Evolutionary conservation across 257 asterid species (phyloP).

Genomic region (Buddleja alternifolia): DNA sequence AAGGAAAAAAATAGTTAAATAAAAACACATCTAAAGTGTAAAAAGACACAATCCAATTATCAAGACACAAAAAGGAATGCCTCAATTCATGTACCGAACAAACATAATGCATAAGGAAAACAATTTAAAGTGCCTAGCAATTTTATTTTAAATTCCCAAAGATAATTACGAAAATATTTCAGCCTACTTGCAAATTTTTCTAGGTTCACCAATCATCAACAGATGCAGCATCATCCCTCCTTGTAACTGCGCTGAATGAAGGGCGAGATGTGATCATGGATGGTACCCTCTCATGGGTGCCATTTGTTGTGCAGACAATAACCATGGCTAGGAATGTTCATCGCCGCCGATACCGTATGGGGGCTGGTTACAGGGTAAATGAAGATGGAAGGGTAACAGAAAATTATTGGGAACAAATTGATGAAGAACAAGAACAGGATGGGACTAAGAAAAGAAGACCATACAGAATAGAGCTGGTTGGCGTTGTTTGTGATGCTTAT

Average conservation of each 20-base stretch:
- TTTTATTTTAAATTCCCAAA: background rate
- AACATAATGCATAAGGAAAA: background rate
- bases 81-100: background rate
- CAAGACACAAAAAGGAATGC: background rate
- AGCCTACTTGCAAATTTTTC: constrained; percentile 3
- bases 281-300: constrained; percentile 90
- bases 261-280: constrained; percentile 96
- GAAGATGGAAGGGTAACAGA: constrained; percentile 69
- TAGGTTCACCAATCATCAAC: constrained; percentile 97
- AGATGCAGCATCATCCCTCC: constrained; percentile 93
- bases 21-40: background rate
- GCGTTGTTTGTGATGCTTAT: constrained; percentile 89
- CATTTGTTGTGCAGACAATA: constrained; percentile 89
- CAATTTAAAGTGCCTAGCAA: background rate
- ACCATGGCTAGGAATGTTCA: constrained; percentile 92
- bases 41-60: background rate
- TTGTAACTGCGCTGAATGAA: constrained; percentile 91
- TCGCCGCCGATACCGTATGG: constrained; percentile 84
- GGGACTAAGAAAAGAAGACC: constrained; percentile 74
- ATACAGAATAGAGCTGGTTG: constrained; percentile 87
- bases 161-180: background rate
- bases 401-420: constrained; percentile 85
- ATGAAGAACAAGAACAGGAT: constrained; percentile 69
- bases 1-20: background rate
- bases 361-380: constrained; percentile 72